Conservation (phyloP, 352 stramenopile species). For the Plasmopara viticola region DNA sequence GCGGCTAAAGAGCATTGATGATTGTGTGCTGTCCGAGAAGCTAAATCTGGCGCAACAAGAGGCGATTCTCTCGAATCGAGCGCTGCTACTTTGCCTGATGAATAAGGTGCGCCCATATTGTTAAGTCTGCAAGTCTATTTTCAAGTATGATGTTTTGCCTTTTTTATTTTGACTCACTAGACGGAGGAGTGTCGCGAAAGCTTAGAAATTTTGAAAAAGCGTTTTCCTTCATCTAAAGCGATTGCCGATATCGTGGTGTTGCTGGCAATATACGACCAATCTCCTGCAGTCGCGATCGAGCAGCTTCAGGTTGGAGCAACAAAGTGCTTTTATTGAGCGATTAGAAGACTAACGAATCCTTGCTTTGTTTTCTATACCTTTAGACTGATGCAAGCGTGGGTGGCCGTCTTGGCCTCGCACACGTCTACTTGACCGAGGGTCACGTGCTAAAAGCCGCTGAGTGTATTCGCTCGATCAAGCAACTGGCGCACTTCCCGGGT, state of each 20-base stretch:
- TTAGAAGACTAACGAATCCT: neutral
- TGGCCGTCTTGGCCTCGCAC: constrained; percentile 57
- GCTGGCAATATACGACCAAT: constrained; percentile 61
- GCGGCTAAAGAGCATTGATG: constrained; percentile 63
- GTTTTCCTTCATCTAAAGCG: constrained; percentile 51
- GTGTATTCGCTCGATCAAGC: constrained; percentile 52
- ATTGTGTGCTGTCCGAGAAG: constrained; percentile 50
- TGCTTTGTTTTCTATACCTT: constrained; percentile 1
- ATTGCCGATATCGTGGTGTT: constrained; percentile 61
- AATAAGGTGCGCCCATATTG: constrained; percentile 45
- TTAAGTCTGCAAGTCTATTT: neutral
- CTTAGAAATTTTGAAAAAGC: constrained; percentile 44
- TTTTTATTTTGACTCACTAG: constrained; percentile 19
- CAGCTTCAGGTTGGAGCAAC: constrained; percentile 29
- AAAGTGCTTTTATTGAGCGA: neutral
- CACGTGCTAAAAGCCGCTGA: constrained; percentile 43
- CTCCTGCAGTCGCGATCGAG: constrained; percentile 41
- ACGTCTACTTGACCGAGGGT: constrained; percentile 62
- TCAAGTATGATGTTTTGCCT: constrained; percentile 6
- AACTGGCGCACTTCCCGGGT: constrained; percentile 56
- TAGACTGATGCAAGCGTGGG: constrained; percentile 47
- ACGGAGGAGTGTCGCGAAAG: constrained; percentile 56
- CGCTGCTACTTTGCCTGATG: constrained; percentile 63
- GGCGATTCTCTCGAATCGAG: constrained; percentile 66
- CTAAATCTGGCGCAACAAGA: constrained; percentile 55